Evolutionary conservation across 768 basidiomycete species (phyloP), one percentile per base, ranked within the genome.

Genomic region (Rhodotorula graminis): DNA sequence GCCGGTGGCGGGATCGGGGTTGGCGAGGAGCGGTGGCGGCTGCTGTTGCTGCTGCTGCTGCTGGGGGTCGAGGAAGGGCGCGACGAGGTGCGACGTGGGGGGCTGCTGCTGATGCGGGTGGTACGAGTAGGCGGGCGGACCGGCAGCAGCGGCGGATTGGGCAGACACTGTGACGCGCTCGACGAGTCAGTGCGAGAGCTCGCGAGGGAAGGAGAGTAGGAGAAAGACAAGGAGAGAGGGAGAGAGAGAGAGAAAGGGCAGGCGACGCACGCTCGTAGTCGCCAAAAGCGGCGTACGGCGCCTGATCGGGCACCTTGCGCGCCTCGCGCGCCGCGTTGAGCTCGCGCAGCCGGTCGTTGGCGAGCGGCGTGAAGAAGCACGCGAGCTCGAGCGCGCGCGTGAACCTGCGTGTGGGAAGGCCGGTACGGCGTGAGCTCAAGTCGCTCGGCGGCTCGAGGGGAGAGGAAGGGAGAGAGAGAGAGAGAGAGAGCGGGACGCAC

Each of bases 311-410:
- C 14, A 37, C 21, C 58, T 16, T 40, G 23, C 57, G 57, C 5
- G 64, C 37, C 6, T 25, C n/a, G 1, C 70, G 56, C 25, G 69
- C 74, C 3, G 53, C 42, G 1, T 11, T 62, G 44, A 75, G 59
- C 55, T 75, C 64, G 3, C 40, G 29, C 8, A 75, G 68, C 2
- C 74, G 70, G 10, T 37, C n/a, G n/a, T 65, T 33, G 0, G 61
- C 68, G 16, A 75, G 63, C n/a, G 74, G 71, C 14, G 68, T 75
- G 57, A 69, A 75, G 65, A 72, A 75, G 71, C 74, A 75, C 5
- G 74, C 64, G 29, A 75, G 57, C 31, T 75, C 68, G 50, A 75
- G 68, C 0, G 67, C 74, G n/a, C 52, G 49, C 8, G 67, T 46
- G 59, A 75, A 75, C 50, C 50, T 52, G 27, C 27, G 25, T 10